Evolutionary conservation across 441 rosid genomes (phyloP).

Genomic region (Kokia cookei): DNA sequence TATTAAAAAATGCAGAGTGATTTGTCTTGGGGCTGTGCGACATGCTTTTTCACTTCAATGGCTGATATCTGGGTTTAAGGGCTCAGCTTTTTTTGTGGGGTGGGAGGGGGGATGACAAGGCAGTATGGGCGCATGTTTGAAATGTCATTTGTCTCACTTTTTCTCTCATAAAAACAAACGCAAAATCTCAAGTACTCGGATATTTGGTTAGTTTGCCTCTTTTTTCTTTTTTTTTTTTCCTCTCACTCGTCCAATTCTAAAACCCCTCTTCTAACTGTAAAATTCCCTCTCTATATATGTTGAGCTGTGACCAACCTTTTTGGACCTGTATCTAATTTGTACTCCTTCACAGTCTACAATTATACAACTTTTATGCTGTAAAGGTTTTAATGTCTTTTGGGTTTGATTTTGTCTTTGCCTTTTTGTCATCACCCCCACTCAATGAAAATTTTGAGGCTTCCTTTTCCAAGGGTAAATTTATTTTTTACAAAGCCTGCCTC

Average conservation of each 20-base stretch:
- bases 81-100: conserved; percentile 8
- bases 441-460: too few species aligned
- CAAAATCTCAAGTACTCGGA: conserved; percentile 10
- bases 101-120: neutral
- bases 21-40: conserved; percentile 8
- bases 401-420: neutral
- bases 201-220: conserved; percentile 12
- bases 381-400: neutral
- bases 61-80: conserved; percentile 5
- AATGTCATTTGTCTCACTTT: neutral
- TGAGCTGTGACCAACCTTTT: neutral
- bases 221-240: too few species aligned
- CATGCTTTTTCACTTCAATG: neutral
- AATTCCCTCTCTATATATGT: neutral
- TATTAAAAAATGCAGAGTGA: too few species aligned
- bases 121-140: conserved; percentile 11
- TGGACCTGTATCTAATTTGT: neutral
- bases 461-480: too few species aligned
- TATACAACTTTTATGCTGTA: neutral
- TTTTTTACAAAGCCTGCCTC: too few species aligned
- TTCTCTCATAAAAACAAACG: neutral
- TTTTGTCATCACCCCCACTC: neutral
- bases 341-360: neutral
- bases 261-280: neutral
- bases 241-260: conserved; percentile 5